Evolutionary conservation across 805 yeast genomes (phyloP), one percentile per base, ranked within the genome.

Genomic region (Hanseniaspora occidentalis): DNA sequence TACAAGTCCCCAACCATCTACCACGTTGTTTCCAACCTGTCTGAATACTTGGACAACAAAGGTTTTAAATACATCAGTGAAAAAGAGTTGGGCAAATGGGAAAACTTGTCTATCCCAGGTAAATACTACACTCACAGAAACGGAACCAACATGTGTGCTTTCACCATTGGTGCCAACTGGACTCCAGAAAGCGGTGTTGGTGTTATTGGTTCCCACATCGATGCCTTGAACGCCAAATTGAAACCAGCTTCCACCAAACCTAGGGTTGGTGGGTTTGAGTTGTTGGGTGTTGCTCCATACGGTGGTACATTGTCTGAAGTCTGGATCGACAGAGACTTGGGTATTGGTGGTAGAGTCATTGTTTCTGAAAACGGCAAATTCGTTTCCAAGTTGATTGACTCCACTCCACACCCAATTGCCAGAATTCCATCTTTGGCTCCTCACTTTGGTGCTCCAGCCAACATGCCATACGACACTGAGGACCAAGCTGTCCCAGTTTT

Each of bases 291-390:
- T 31, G 89, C 94, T 0, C 85, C 89, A 1, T 84, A 84, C 56
- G 75, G 84, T 17, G 92, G 92, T 25, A 78, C 83, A 2, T 58
- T 80, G 47, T 64, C 67, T 23, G 67, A 67, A 18, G 59, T 73
- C 33, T 80, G 94, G 86, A 75, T 83, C 70, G 95, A 84, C 58
- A 72, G 95, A 56, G 95, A 84, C 57, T 69, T 84, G 44, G 92
- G 94, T 36, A 58, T 84, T 45, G 94, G 86, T 38, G 95, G 95
- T 36, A 68, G 84, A 44, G 70, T 84, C 19, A 37, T 41, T 31
- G 63, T 82, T 39, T 72, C 75, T 40, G 70, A 66, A 48, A 58
- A 49, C 4, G 52, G 56, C 16, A 57, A 58, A 40, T 58, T 75
- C 38, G 56, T 50, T 7, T 57, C 70, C 6, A 64, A 62, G 42